A percentile compares a stretch with the other conserved stretches of the same genome.
Evolutionary conservation across 192 early-diverging fungal species (phyloP).

Genomic region (Coemansia sp.): DNA sequence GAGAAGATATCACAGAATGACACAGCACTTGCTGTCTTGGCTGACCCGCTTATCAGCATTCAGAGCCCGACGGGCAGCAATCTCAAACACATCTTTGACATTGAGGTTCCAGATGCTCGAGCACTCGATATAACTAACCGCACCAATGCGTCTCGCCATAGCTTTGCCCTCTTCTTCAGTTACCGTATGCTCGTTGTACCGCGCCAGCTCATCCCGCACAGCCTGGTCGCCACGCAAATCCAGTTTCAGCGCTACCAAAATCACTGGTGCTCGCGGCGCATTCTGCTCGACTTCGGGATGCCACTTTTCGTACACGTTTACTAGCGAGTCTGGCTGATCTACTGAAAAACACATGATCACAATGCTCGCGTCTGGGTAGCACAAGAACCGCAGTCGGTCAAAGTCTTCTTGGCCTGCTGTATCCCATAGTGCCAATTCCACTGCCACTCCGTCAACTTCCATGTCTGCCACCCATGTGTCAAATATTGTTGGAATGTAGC

Average conservation of each 20-base stretch:
- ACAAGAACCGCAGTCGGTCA: conserved; percentile 87
- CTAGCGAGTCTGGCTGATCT: conserved; percentile 76
- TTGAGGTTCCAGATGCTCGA: conserved; percentile 59
- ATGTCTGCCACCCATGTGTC: conserved; percentile 92
- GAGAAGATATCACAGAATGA: conserved; percentile 33
- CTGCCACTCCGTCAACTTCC: conserved; percentile 69
- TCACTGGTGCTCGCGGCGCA: conserved; percentile 18
- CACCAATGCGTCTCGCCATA: conserved; percentile 69
- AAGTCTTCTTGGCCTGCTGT: conserved; percentile 98
- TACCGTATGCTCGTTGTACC: conserved; percentile 41
- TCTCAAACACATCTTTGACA: conserved; percentile 56
- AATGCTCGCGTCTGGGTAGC: conserved; percentile 93
- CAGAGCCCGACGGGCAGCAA: conserved; percentile 62
- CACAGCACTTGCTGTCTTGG: conserved; percentile 22
- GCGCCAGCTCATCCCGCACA: conserved; percentile 28
- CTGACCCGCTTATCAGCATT: not conserved
- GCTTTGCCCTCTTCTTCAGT: conserved; percentile 59
- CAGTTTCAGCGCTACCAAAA: conserved; percentile 49
- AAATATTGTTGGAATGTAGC: conserved; percentile 89
- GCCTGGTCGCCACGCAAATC: conserved; percentile 42
- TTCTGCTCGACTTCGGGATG: conserved; percentile 28
- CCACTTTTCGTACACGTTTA: conserved; percentile 66
- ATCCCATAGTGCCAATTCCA: conserved; percentile 95
- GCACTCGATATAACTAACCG: conserved; percentile 80
- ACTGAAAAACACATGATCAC: conserved; percentile 93